These are phyloP conservation scores for Medicago truncatula DNA, from an alignment of 306 rosid genomes.

Conservation along the genomic window MtrunA17r5.0-ANR NC_053049.1:27311001-27311500, in stretches of 20 bases:
- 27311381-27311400: constrained; percentile 38
- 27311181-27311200: no score
- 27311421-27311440: constrained; percentile 41
- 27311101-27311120: no score
- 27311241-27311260: not conserved
- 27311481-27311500: not conserved
- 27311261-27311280: not conserved
- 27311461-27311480: constrained; percentile 23
- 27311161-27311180: no score
- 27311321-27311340: constrained; percentile 7
- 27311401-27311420: not conserved
- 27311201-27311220: no score
- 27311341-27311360: not conserved
- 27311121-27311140: no score
- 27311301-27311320: not conserved
- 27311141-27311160: no score
- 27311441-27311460: constrained; percentile 55
- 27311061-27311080: no score
- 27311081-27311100: no score
- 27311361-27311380: constrained; percentile 35
- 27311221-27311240: not conserved
- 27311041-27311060: no score
- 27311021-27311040: no score
- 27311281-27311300: not conserved
- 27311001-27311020: no score